These are phyloP conservation scores for Phytophthora hybrid DNA, from an alignment of 352 stramenopile species.

Conservation along the genomic window DNA sequence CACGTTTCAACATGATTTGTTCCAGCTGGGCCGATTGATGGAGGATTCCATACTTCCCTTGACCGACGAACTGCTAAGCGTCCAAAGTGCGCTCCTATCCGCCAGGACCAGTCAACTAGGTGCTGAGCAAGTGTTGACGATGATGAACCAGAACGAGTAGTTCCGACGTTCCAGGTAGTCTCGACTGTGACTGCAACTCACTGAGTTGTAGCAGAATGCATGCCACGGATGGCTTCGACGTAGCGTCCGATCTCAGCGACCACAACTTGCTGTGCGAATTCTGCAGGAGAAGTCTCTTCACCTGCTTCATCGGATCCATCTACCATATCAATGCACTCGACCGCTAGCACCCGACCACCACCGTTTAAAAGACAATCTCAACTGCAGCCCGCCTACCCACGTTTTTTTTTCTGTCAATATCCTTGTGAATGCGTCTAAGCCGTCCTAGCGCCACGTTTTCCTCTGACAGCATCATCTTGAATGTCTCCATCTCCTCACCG, in stretches of 20 bases:
- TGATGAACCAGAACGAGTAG: not conserved
- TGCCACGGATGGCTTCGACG: no score
- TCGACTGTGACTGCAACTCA: conserved; percentile 20
- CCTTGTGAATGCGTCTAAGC: conserved; percentile 48
- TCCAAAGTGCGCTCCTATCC: not conserved
- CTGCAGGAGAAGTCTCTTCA: not conserved
- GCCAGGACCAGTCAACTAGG: not conserved
- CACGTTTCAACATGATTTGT: no score
- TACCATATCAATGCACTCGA: conserved; percentile 38
- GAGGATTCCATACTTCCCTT: not conserved
- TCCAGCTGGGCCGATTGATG: not conserved
- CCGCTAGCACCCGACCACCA: conserved; percentile 28
- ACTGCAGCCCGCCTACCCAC: conserved; percentile 19
- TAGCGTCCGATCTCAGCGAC: conserved; percentile 24
- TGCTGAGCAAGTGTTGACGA: not conserved
- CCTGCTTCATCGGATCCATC: not conserved
- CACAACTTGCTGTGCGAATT: conserved; percentile 18
- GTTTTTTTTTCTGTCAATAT: conserved; percentile 39
- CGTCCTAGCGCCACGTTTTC: conserved; percentile 43
- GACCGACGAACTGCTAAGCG: not conserved
- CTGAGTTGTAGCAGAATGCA: conserved; percentile 36
- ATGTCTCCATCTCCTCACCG: conserved; percentile 6
- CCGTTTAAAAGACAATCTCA: not conserved
- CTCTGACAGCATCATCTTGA: conserved; percentile 26
- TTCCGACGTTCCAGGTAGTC: conserved; percentile 21